Conservation (phyloP, 768 basidiomycete genomes). For the Candolleomyces efflorescens region DNA sequence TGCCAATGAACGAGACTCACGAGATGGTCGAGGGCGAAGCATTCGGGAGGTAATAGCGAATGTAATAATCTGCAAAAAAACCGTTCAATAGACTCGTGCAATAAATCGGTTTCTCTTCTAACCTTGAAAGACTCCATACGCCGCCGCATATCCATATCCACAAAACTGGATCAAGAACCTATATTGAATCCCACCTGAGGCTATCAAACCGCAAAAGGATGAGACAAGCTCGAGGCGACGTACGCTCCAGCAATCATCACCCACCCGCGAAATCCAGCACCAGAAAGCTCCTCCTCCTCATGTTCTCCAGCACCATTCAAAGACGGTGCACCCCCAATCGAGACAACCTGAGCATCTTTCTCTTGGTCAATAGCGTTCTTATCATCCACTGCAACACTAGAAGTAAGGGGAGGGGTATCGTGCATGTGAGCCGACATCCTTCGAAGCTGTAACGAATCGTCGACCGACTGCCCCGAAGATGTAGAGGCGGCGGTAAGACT, state of each 20-base stretch:
- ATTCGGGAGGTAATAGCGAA: conserved; percentile 30
- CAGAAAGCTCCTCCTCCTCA: no score
- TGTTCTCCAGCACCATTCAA: no score
- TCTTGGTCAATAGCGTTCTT: no score
- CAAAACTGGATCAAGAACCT: conserved; percentile 37
- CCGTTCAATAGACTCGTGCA: background rate
- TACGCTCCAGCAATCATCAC: background rate
- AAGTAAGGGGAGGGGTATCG: no score
- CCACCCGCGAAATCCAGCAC: background rate
- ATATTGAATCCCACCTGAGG: background rate
- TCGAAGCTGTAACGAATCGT: no score
- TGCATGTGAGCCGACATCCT: no score
- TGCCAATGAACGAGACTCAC: conserved; percentile 17
- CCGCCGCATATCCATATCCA: conserved; percentile 25
- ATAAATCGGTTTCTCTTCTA: background rate
- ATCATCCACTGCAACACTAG: no score
- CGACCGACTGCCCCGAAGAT: no score
- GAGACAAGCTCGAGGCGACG: background rate
- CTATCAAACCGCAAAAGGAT: background rate
- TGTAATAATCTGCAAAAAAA: conserved; percentile 31
- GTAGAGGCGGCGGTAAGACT: no score
- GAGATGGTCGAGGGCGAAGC: conserved; percentile 34
- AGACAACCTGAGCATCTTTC: no score
- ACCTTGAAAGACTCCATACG: conserved; percentile 43
- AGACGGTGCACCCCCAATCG: no score